These are phyloP conservation scores for Carpinus fangiana DNA, from an alignment of 306 rosid species.

Conservation along the genomic window DNA sequence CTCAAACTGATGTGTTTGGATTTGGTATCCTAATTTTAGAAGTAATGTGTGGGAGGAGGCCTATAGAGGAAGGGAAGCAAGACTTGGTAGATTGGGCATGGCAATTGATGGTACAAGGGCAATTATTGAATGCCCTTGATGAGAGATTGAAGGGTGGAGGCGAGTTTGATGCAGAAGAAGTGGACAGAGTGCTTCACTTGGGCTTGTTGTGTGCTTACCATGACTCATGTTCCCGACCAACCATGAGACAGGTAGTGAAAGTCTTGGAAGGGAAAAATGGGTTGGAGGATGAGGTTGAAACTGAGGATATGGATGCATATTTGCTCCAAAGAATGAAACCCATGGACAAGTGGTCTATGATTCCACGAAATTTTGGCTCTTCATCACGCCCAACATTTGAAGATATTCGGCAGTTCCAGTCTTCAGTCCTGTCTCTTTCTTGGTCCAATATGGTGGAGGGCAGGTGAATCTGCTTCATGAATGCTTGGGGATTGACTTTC, in stretches of 20 bases:
- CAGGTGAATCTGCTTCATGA: conserved; percentile 41
- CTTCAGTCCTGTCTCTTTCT: conserved; percentile 55
- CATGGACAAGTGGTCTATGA: neutral
- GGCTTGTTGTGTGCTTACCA: conserved; percentile 78
- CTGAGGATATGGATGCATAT: conserved; percentile 50
- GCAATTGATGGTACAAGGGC: conserved; percentile 50
- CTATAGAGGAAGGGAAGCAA: conserved; percentile 68
- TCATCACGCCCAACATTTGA: conserved; percentile 71
- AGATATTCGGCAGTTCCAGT: conserved; percentile 43
- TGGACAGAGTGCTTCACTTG: conserved; percentile 61
- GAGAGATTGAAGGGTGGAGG: conserved; percentile 47
- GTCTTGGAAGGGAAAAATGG: conserved; percentile 43
- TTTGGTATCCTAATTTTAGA: conserved; percentile 78
- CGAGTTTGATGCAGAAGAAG: conserved; percentile 46
- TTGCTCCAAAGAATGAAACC: conserved; percentile 53
- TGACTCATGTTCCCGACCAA: conserved; percentile 66
- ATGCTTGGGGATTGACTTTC: neutral
- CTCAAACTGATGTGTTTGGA: conserved; percentile 69
- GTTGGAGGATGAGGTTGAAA: conserved; percentile 36
- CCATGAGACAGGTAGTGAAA: conserved; percentile 71
- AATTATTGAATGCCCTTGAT: conserved; percentile 52
- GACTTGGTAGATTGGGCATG: conserved; percentile 64
- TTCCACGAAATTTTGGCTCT: conserved; percentile 35
- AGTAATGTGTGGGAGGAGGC: conserved; percentile 86
- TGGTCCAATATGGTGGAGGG: conserved; percentile 49